These are phyloP conservation scores for Penicillium sp. DNA, from an alignment of 2,329 filamentous ascomycete species.

Conservation along the genomic window DNA sequence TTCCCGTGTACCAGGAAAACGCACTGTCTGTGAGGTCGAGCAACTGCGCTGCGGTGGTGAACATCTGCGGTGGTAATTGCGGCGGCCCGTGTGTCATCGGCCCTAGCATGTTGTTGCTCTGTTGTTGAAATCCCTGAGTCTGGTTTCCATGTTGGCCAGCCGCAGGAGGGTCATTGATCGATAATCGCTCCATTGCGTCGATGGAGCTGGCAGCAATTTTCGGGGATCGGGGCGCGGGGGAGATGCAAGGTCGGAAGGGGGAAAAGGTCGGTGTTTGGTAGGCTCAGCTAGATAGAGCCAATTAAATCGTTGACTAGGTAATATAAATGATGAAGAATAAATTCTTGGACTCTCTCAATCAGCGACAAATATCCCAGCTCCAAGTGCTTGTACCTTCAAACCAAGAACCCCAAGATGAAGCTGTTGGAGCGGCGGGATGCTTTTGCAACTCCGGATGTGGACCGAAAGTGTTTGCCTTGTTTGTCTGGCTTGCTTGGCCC, in stretches of 20 bases:
- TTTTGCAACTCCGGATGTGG: conserved; percentile 20
- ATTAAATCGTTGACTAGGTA: background rate
- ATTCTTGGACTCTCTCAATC: conserved; percentile 13
- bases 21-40: conserved; percentile 96
- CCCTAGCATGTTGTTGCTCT: conserved; percentile 34
- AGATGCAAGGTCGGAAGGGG: conserved; percentile 7
- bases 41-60: conserved; percentile 94
- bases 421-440: conserved; percentile 9
- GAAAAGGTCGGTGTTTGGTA: background rate
- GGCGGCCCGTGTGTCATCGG: conserved; percentile 47
- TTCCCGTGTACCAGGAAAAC: conserved; percentile 36
- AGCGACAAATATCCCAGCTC: conserved; percentile 1
- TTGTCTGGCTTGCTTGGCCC: conserved; percentile 6
- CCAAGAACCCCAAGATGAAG: background rate
- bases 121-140: conserved; percentile 33
- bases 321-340: background rate
- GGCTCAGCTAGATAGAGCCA: background rate
- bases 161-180: conserved; percentile 39
- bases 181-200: conserved; percentile 42
- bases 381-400: background rate
- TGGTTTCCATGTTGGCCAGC: conserved; percentile 34
- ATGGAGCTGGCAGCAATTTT: conserved; percentile 19
- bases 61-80: conserved; percentile 80
- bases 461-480: conserved; percentile 23
- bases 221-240: conserved; percentile 13